Base-by-base conservation (phyloP, 129 eudicot species). In the Centella asiatica region DNA sequence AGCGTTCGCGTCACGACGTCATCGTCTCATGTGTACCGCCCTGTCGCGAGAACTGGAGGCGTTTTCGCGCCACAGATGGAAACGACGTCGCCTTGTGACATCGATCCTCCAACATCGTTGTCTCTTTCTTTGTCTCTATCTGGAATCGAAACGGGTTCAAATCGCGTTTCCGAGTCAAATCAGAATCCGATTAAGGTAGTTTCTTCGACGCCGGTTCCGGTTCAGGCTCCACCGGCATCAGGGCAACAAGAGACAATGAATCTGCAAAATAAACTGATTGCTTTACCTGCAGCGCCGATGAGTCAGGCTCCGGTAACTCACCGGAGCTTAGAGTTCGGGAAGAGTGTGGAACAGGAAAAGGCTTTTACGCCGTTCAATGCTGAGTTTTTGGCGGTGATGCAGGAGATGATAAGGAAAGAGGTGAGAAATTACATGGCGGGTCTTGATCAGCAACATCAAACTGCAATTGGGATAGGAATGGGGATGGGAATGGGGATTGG, bases 331-430 rank as follows among this genome's bases (percentile, higher is more conserved):
- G 63, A 31, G n/a, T 33, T 33, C 71, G 60, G 19, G 44, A 1
- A 57, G 56, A 23, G 22, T 46, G 26, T 70, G 57, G 27, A 42
- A 60, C 20, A 49, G 26, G 89, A 68, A 44, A 76, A 68, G 57
- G 52, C 56, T 24, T 69, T 65, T 57, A 59, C 76, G 71, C 73
- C 80, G 24, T 77, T 89, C 29, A 76, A 69, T 44, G 52, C 66
- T 17, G 97, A 90, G 60, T 70, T 90, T 69, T 49, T 85, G 68
- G 75, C 77, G 57, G 95, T 83, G 84, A 83, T 90, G 95, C 93
- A 90, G 62, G 97, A 81, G 46, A 90, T 90, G 97, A 81, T 90
- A 42, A 83, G 73, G 74, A 81, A 71, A 64, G 97, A 86, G 65
- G 97, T 86, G 75, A 83, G 97, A 69, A 80, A 65, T 60, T 85